Evolutionary conservation across 106 monocot genomes (phyloP).

Genomic region (Amphibolis antarctica): DNA sequence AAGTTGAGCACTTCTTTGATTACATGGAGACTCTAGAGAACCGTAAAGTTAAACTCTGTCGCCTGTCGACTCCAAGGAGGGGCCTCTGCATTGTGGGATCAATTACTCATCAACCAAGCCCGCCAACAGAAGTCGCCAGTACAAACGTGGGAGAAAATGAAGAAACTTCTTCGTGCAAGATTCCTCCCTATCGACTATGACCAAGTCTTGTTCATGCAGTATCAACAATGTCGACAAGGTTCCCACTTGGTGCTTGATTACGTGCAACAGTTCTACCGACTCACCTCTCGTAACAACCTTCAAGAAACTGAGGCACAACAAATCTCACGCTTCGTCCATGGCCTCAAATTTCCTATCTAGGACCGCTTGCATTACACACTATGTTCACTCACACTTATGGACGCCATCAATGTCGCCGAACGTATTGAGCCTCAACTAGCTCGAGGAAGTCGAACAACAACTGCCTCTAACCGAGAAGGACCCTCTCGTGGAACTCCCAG

Average conservation of each 20-base stretch:
- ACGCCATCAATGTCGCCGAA: not conserved
- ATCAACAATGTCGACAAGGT: conserved; percentile 4
- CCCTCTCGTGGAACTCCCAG: too few species aligned
- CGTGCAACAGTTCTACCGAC: not conserved
- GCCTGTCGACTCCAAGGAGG: not conserved
- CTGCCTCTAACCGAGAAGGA: not conserved
- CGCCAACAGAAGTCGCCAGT: not conserved
- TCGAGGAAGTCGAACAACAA: not conserved
- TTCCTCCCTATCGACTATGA: not conserved
- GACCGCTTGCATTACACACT: not conserved
- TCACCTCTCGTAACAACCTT: not conserved
- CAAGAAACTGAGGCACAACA: not conserved
- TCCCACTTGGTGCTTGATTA: not conserved
- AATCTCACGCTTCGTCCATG: not conserved
- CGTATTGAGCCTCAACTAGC: not conserved
- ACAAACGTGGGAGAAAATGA: not conserved
- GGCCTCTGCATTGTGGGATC: conserved; percentile 1
- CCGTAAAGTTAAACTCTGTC: not conserved
- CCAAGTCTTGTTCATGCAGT: not conserved
- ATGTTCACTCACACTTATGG: not conserved
- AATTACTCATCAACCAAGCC: not conserved
- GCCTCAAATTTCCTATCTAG: not conserved
- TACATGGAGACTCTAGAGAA: not conserved
- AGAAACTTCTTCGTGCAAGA: not conserved
- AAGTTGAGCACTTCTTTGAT: not conserved